These are phyloP conservation scores for Parastagonospora avenae DNA, from an alignment of 2,329 filamentous ascomycete genomes.

Conservation along the genomic window DNA sequence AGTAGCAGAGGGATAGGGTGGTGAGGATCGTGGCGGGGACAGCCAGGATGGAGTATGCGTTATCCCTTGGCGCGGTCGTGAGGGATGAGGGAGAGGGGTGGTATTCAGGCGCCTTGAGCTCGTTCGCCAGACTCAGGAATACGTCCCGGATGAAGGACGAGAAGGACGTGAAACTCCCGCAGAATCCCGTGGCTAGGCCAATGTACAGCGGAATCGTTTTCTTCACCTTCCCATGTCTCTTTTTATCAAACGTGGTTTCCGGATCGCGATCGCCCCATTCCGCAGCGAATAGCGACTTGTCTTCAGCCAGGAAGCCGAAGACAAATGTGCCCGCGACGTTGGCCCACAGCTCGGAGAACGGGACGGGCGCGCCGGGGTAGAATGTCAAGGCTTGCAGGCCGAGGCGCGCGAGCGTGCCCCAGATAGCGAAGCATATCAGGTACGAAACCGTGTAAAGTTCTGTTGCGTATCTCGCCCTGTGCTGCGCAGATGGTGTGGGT, in stretches of 20 bases:
- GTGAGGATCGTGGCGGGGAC: conserved; percentile 74
- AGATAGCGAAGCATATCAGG: conserved; percentile 81
- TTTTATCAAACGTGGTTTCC: conserved; percentile 45
- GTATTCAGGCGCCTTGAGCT: conserved; percentile 62
- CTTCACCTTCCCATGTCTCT: conserved; percentile 61
- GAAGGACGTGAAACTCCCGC: conserved; percentile 88
- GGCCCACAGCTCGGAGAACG: conserved; percentile 80
- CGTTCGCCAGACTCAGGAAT: conserved; percentile 80
- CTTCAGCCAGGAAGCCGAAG: conserved; percentile 85
- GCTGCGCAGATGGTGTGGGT: conserved; percentile 14
- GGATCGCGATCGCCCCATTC: conserved; percentile 60
- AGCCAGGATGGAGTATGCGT: conserved; percentile 83
- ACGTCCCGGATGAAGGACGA: conserved; percentile 81
- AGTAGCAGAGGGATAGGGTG: conserved; percentile 72
- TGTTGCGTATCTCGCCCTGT: conserved; percentile 40
- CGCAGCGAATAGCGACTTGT: conserved; percentile 73
- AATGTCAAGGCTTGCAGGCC: conserved; percentile 79
- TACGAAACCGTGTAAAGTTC: conserved; percentile 73
- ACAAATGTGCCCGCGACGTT: conserved; percentile 82
- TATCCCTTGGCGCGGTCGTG: conserved; percentile 59
- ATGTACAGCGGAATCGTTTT: conserved; percentile 90
- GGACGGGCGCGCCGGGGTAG: conserved; percentile 77
- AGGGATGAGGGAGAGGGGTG: conserved; percentile 36
- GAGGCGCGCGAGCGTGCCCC: conserved; percentile 82
- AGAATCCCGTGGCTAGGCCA: conserved; percentile 84